These are phyloP conservation scores for Gastrolobium villosum DNA, from an alignment of 306 rosid species.

Conservation along the genomic window DNA sequence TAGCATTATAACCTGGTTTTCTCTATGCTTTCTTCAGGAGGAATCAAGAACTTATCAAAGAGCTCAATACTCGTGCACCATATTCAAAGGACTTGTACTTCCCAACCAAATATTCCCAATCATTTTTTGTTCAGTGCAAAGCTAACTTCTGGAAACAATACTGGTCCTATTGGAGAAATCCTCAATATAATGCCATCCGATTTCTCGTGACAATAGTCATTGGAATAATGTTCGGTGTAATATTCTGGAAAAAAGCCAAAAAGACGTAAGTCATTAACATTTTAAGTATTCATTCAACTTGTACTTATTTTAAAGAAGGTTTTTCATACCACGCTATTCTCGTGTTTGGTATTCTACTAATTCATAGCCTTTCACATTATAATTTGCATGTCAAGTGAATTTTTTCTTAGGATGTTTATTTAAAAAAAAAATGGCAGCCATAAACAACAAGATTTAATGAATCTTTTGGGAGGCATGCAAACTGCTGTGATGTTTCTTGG, in stretches of 20 bases:
- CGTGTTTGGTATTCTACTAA: no score
- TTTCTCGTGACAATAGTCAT: constrained; percentile 58
- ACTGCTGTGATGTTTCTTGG: constrained; percentile 55
- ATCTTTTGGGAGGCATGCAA: constrained; percentile 76
- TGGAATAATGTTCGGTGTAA: constrained; percentile 64
- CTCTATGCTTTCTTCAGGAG: constrained; percentile 51
- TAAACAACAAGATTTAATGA: constrained; percentile 53
- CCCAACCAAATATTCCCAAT: constrained; percentile 71
- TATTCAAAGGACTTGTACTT: constrained; percentile 67
- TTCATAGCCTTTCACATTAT: no score
- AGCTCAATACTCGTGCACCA: constrained; percentile 61
- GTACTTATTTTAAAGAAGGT: not conserved
- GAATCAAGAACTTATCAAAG: constrained; percentile 58
- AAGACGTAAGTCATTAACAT: constrained; percentile 49
- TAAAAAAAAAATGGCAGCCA: constrained; percentile 34
- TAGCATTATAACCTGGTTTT: constrained; percentile 15
- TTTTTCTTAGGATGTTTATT: not conserved
- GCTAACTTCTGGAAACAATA: constrained; percentile 66
- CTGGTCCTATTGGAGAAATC: constrained; percentile 80
- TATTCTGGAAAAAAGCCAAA: constrained; percentile 67
- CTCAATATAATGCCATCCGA: constrained; percentile 63
- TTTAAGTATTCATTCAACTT: constrained; percentile 7
- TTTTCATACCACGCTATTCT: no score
- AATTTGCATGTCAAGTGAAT: constrained; percentile 22
- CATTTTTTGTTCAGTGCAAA: constrained; percentile 65